Evolutionary conservation across 306 rosid species (phyloP).

Genomic region (Begonia fuchsioides): DNA sequence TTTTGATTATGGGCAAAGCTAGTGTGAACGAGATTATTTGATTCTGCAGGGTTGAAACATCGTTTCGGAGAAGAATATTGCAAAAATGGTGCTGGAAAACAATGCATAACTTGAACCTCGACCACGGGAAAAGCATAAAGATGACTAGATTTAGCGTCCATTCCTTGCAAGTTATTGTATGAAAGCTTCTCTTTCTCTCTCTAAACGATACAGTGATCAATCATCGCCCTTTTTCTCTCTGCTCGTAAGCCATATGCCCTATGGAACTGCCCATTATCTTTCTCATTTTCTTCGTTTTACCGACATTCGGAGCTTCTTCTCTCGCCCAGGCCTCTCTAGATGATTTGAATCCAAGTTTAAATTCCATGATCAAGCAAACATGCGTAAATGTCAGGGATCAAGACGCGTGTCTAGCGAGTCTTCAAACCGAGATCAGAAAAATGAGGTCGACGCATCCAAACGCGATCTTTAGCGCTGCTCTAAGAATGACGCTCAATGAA

Average conservation of each 20-base stretch:
- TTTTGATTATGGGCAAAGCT: no score
- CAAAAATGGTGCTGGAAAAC: no score
- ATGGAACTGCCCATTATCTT: constrained; percentile 35
- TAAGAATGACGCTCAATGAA: constrained; percentile 44
- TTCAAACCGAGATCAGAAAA: constrained; percentile 40
- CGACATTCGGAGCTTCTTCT: constrained; percentile 19
- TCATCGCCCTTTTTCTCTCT: neutral
- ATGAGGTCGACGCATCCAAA: constrained; percentile 26
- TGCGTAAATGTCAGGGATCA: constrained; percentile 46
- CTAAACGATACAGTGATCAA: no score
- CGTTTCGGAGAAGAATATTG: no score
- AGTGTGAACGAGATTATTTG: no score
- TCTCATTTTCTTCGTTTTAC: constrained; percentile 23
- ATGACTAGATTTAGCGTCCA: no score
- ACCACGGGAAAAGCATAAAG: no score
- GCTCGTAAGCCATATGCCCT: constrained; percentile 13
- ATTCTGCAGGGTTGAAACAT: no score
- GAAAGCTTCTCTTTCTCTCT: no score
- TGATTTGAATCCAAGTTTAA: constrained; percentile 26
- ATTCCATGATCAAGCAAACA: constrained; percentile 42
- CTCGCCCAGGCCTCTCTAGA: constrained; percentile 16
- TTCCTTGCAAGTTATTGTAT: no score
- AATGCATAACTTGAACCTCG: no score
- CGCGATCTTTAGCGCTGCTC: constrained; percentile 48
- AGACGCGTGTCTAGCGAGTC: constrained; percentile 33